phyloP scores from a whole-genome alignment of 2,329 filamentous ascomycete species.

The Coniochaeta ligniaria region DNA sequence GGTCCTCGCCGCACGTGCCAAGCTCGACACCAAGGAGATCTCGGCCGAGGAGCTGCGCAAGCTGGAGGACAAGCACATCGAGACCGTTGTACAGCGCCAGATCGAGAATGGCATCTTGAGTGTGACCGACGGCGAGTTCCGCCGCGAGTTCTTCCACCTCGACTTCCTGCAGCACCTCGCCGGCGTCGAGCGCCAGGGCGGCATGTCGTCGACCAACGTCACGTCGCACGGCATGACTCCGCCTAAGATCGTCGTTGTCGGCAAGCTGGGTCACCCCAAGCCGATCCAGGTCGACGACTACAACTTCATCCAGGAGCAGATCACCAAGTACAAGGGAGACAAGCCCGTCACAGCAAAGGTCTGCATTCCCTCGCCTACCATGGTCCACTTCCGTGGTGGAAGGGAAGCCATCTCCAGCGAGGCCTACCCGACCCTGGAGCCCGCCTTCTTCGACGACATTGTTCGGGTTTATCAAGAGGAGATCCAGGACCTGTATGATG shows the following conservation, averaged over 20 bases:
- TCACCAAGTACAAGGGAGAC: conserved; percentile 23
- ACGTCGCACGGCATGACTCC: conserved; percentile 43
- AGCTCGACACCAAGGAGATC: conserved; percentile 34
- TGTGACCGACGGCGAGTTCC: conserved; percentile 50
- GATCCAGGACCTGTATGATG: conserved; percentile 41
- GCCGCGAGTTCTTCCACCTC: conserved; percentile 50
- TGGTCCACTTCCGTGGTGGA: conserved; percentile 52
- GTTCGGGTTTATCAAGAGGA: conserved; percentile 49
- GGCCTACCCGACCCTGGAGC: conserved; percentile 46
- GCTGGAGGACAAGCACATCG: conserved; percentile 42
- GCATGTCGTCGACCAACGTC: conserved; percentile 30
- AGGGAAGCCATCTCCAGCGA: conserved; percentile 42
- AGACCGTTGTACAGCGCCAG: conserved; percentile 38
- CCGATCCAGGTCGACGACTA: conserved; percentile 51
- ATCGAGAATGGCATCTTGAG: conserved; percentile 39
- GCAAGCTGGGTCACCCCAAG: conserved; percentile 44
- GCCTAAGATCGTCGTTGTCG: conserved; percentile 45
- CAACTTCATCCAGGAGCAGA: conserved; percentile 41
- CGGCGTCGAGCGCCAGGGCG: conserved; percentile 44
- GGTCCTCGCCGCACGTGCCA: conserved; percentile 40
- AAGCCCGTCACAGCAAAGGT: conserved; percentile 38
- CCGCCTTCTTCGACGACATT: conserved; percentile 49
- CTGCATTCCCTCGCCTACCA: conserved; percentile 51
- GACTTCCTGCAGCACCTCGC: conserved; percentile 48
- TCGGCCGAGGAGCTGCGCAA: conserved; percentile 35